Evolutionary conservation across 441 rosid species (phyloP).

Genomic region (Geranium incanum): DNA sequence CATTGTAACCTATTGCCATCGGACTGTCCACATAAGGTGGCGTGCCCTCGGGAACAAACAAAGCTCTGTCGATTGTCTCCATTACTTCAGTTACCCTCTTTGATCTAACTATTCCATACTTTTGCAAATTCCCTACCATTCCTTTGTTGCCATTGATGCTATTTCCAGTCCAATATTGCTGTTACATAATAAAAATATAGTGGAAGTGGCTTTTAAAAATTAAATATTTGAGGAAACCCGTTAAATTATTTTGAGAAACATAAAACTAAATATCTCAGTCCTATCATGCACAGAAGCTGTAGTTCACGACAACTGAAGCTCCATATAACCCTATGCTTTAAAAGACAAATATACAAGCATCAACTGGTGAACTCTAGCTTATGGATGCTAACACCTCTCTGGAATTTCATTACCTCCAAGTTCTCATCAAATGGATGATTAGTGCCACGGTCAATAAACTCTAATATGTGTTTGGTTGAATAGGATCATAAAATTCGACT

Average conservation of each 20-base stretch:
- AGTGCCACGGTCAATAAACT: no score
- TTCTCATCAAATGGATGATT: neutral
- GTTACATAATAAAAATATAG: constrained; percentile 15
- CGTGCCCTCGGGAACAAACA: constrained; percentile 59
- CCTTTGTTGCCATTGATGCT: constrained; percentile 52
- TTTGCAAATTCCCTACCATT: constrained; percentile 62
- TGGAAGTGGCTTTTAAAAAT: neutral
- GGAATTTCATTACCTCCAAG: neutral
- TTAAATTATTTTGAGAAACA: neutral
- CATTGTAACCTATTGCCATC: constrained; percentile 78
- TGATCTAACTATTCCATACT: constrained; percentile 48
- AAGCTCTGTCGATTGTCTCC: constrained; percentile 75
- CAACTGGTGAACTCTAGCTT: neutral
- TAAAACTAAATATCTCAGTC: neutral
- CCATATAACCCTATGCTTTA: neutral
- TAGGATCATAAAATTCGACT: neutral
- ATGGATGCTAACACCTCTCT: neutral
- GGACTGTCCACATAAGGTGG: constrained; percentile 78
- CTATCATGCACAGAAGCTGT: neutral
- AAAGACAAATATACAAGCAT: neutral
- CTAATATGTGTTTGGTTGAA: no score
- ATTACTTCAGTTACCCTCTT: constrained; percentile 65
- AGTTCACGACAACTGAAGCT: neutral
- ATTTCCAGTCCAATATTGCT: constrained; percentile 57
- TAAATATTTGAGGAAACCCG: no score